Percentiles rank a stretch among this genome's conserved stretches.
Evolutionary conservation across 1,284 basidiomycete genomes (phyloP).

Genomic region (Irpex rosettiformis): DNA sequence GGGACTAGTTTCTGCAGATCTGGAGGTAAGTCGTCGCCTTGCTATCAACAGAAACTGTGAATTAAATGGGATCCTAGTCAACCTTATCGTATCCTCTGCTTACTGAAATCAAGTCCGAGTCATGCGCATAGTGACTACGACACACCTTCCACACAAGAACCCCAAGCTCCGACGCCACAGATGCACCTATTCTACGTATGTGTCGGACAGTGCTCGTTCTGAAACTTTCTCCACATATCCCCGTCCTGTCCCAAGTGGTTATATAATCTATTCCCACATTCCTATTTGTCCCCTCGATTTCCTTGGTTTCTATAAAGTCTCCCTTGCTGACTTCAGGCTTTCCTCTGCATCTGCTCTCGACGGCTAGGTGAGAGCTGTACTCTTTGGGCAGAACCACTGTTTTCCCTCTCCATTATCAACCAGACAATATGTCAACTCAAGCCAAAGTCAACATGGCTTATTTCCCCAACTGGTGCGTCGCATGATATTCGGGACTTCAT

Average conservation of each 20-base stretch:
- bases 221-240: too few species aligned
- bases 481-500: conserved; percentile 8
- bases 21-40: too few species aligned
- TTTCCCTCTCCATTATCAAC: not conserved
- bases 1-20: too few species aligned
- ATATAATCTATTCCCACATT: not conserved
- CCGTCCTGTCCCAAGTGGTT: not conserved
- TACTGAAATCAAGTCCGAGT: too few species aligned
- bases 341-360: not conserved
- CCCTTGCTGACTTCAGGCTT: not conserved
- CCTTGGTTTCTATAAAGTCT: not conserved
- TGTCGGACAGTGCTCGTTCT: too few species aligned
- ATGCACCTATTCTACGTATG: too few species aligned
- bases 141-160: too few species aligned
- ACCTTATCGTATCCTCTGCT: too few species aligned
- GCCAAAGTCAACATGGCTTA: conserved; percentile 58
- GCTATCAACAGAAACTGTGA: too few species aligned
- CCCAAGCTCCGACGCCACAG: too few species aligned
- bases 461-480: conserved; percentile 65
- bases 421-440: not conserved
- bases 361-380: not conserved
- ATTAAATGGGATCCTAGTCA: too few species aligned
- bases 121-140: too few species aligned
- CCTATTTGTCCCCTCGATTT: not conserved
- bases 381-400: not conserved